Base-by-base conservation (phyloP, 1,139 yeast genomes). In the Diutina neorugosa region DNA sequence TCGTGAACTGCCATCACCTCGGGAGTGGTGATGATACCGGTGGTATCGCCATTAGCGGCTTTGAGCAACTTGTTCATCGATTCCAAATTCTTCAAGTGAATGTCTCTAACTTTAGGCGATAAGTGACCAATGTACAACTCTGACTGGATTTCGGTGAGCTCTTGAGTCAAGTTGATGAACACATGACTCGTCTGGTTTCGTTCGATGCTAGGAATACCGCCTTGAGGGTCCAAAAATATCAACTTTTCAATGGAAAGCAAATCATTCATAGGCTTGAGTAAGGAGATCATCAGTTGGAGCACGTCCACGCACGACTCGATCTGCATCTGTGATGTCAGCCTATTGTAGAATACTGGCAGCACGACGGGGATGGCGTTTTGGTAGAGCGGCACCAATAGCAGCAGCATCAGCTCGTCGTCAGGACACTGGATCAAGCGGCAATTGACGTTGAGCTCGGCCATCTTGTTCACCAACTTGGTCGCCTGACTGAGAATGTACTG, bases 191-290 rank as follows among this genome's bases (percentile, higher is more conserved):
- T 82, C 53, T 84, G 82, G 54, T 80, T 78, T 57, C 98, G 73
- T 63, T 90, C 96, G 40, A 82, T 73, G 0, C 95, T 85, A 0
- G 98, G 98, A 11, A 89, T 84, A 0, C 98, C 98, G 1, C 98
- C 98, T 14, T 78, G 65, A 0, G 83, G 81, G 60, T 90, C 97
- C 34, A 93, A 71, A 58, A 85, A 80, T 8, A 93, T 81, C 34
- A 93, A 69, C 59, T 93, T 93, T 58, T 93, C 98, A 37, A 93
- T 77, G 0, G 84, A 71, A 41, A 69, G 56, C 20, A 74, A 58
- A 14, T 69, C 60, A 3, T 65, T 56, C 50, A 69, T 63, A 16
- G 73, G 56, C 2, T 72, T 57, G 48, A 56, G 59, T 27, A 73
- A 56, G 14, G 73, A 61, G n/a, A 46, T 27, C 50, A 46, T 27